Percentiles rank a stretch among this genome's conserved stretches.
Evolutionary conservation across 208 protist genomes (phyloP).

Genomic region (Leishmania arabica): DNA sequence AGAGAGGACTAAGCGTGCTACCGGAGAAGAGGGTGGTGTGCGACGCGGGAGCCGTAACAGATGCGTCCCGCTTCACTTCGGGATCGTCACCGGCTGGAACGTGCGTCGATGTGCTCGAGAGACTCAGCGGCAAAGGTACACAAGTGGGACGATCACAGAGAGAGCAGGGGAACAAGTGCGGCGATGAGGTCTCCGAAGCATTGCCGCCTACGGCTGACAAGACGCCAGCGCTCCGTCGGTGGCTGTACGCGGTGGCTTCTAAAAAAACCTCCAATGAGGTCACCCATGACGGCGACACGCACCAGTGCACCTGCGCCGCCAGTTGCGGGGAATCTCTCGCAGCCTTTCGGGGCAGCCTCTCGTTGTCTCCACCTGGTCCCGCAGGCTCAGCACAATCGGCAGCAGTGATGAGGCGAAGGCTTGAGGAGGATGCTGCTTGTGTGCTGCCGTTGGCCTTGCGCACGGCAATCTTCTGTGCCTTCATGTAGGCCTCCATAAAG

Average conservation of each 20-base stretch:
- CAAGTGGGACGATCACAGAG: slow-evolving; percentile 44
- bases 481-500: slow-evolving; percentile 46
- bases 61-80: neutral
- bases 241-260: slow-evolving; percentile 6
- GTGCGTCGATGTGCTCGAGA: slow-evolving; percentile 38
- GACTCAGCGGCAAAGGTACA: slow-evolving; percentile 19
- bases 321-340: neutral
- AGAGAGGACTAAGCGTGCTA: slow-evolving; percentile 68
- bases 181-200: neutral
- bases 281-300: slow-evolving; percentile 31
- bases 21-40: slow-evolving; percentile 85
- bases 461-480: slow-evolving; percentile 4
- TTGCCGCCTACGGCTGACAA: neutral
- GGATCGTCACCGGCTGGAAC: neutral
- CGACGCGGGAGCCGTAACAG: neutral
- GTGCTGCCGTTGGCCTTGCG: neutral
- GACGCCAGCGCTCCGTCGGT: neutral
- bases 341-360: neutral
- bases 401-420: slow-evolving; percentile 13
- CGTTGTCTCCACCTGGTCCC: too few species aligned
- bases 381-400: slow-evolving; percentile 10
- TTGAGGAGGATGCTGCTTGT: neutral
- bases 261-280: slow-evolving; percentile 35
- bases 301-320: slow-evolving; percentile 35
- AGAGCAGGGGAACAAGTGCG: slow-evolving; percentile 51